Base-by-base conservation (phyloP, 345 rosid genomes). In the Streptanthus diversifolius region DNA sequence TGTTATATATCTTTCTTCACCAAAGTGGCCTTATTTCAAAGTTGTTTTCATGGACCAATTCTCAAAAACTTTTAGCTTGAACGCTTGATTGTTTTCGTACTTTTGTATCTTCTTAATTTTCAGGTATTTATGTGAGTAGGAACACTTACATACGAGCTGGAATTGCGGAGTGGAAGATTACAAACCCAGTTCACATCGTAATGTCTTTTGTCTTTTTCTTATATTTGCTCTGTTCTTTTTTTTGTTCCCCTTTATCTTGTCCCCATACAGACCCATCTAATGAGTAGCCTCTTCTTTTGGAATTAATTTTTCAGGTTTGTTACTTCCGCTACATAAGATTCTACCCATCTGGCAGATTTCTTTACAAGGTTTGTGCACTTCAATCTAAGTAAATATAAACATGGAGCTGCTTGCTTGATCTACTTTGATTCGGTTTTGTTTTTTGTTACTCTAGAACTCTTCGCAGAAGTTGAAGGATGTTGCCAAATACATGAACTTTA, bases 111-210 rank as follows among this genome's bases (percentile, higher is more conserved):
- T 64, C 48, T 51, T 56, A 3, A 17, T 17, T 80, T 21, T 47
- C 73, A 93, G 98, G 98, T 76, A 83, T 93, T 27, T 93, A 91
- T 56, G 98, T 91, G 76, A 93, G 98, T 81, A 88, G 97, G 73
- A 93, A 93, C 61, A 91, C 97, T 40, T 93, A 91, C 80, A 87
- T 93, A 30, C 95, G 89, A 33, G 81, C 91, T 66, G 98, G 98
- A 52, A 84, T 88, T 77, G 83, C 91, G 8, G 97, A 93, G 73
- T 93, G 98, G 98, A 89, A 75, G 29, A 73, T 84, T 70, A 84
- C 88, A 79, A 93, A 93, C 80, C 98, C 98, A n/a, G 98, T 93
- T 82, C 90, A 93, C 85, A 73, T 93, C 49, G 98, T 93, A 86
- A 80, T 81, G 63, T 52, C 68, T 65, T 54, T 54, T 45, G 40